Percentiles rank a stretch among this genome's conserved stretches.
Evolutionary conservation across 805 yeast genomes (phyloP).

Genomic region (Wickerhamiella occidentalis): DNA sequence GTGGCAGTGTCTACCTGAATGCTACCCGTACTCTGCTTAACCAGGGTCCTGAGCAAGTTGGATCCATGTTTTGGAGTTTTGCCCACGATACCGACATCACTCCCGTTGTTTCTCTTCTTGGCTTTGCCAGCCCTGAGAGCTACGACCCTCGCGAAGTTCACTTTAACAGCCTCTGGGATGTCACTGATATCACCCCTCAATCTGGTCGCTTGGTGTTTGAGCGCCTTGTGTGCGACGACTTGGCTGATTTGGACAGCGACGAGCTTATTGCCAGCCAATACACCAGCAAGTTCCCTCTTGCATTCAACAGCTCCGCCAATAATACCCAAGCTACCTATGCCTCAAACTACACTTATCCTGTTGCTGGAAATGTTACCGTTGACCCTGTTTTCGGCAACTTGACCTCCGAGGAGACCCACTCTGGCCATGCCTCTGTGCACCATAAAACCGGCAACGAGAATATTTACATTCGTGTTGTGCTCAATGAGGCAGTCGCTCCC

Average conservation of each 20-base stretch:
- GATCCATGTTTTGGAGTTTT: slow-evolving; percentile 36
- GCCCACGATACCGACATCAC: slow-evolving; percentile 52
- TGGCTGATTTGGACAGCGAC: slow-evolving; percentile 17
- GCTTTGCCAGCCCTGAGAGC: slow-evolving; percentile 31
- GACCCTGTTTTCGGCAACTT: slow-evolving; percentile 2
- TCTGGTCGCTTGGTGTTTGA: slow-evolving; percentile 25
- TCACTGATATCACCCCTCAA: slow-evolving; percentile 30
- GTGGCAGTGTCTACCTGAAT: slow-evolving; percentile 38
- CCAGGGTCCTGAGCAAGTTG: slow-evolving; percentile 29
- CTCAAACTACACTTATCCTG: slow-evolving; percentile 14
- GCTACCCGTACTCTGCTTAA: slow-evolving; percentile 38
- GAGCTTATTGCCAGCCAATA: slow-evolving; percentile 2
- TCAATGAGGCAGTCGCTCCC: slow-evolving; percentile 45
- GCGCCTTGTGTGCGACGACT: slow-evolving; percentile 31
- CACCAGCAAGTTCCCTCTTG: slow-evolving; percentile 18
- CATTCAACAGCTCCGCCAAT: slow-evolving; percentile 18
- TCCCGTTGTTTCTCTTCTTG: slow-evolving; percentile 37
- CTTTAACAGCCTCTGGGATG: slow-evolving; percentile 39
- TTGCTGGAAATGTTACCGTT: background rate
- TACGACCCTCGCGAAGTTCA: slow-evolving; percentile 31
- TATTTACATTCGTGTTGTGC: slow-evolving; percentile 36
- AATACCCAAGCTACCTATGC: slow-evolving; percentile 14
- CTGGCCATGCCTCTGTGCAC: background rate
- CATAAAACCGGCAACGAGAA: slow-evolving; percentile 16
- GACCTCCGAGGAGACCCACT: background rate